Evolutionary conservation across 306 rosid genomes (phyloP).

Genomic region (Crataegus laevigata): DNA sequence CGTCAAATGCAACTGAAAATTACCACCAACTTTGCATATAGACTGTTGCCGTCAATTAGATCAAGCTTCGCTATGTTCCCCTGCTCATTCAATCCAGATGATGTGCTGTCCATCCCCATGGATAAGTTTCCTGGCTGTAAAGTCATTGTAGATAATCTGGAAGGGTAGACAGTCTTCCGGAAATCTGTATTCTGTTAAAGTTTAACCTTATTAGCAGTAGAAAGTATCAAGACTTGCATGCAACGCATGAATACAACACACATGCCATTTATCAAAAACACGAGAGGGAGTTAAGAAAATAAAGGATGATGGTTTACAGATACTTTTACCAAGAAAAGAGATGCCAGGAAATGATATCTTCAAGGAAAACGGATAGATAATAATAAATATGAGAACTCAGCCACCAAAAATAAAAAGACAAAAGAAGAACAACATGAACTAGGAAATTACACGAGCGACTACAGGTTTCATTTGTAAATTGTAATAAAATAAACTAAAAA

Average conservation of each 20-base stretch:
- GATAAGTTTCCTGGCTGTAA: conserved; percentile 41
- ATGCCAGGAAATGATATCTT: neutral
- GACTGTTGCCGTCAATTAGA: conserved; percentile 70
- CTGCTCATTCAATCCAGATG: conserved; percentile 34
- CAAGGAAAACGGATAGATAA: neutral
- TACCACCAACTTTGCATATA: conserved; percentile 91
- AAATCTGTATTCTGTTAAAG: conserved; percentile 57
- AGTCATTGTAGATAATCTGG: conserved; percentile 52
- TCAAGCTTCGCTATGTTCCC: conserved; percentile 58
- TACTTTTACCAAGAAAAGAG: neutral
- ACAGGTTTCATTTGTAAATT: neutral
- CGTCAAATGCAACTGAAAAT: conserved; percentile 14
- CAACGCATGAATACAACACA: neutral
- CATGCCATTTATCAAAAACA: neutral
- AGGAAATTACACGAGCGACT: neutral
- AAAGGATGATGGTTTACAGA: neutral
- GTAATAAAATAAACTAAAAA: neutral
- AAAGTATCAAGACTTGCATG: neutral
- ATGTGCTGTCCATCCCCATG: conserved; percentile 19
- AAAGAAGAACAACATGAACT: neutral
- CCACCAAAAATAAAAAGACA: neutral
- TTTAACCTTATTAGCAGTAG: conserved; percentile 23
- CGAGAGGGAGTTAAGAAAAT: neutral
- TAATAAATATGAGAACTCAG: neutral
- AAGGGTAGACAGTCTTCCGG: conserved; percentile 56